Base-by-base conservation (phyloP, 176 grass and related monocot species). In the Dactylis glomerata region DNA sequence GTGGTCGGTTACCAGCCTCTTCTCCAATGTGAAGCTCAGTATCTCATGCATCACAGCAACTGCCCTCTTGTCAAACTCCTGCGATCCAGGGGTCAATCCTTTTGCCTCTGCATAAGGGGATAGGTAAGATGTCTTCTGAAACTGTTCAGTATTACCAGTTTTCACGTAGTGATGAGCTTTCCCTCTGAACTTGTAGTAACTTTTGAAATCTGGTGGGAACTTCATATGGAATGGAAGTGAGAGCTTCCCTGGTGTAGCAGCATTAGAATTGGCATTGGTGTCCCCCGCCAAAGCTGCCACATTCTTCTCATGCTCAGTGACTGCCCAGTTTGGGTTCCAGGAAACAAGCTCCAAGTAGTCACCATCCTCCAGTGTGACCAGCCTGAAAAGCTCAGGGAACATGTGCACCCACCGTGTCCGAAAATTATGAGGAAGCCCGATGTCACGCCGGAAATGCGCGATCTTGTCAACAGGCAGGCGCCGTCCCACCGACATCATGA, bases 1-100 rank as follows among this genome's bases (percentile, higher is more conserved):
- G 44, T 97, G 91, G 80, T 97, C 91, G 0, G 92, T 97, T 56
- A 97, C 95, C 65, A 97, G 80, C 89, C 95, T 91, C 79, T 93
- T 97, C 68, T 95, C 95, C 69, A 97, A 70, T 20, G 83, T 95
- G 83, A 97, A 97, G 78, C 64, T 95, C 66, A 92, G 90, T 68
- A 97, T 88, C 81, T 95, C 95, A 26, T 97, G 95, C 82, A 93
- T 95, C 59, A 97, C 79, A 1, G 91, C 92, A 20, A 97, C 91
- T 9, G 95, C 92, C 66, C 95, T 91, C 82, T 97, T 95, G 77
- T 97, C 91, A 71, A 97, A 97, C 83, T 97, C 90, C 15, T 63
- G 84, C 0, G 86, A 88, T 5, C 95, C 91, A 82, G 95, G 82
- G 54, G 57, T 76, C 76, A 93, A 76, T 67, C 58, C 90, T 80